Percentiles rank a stretch among this genome's conserved stretches.
These are phyloP conservation scores for Umbelopsis isabellina DNA, from an alignment of 192 early-diverging fungal genomes.

Conservation along the genomic window DNA sequence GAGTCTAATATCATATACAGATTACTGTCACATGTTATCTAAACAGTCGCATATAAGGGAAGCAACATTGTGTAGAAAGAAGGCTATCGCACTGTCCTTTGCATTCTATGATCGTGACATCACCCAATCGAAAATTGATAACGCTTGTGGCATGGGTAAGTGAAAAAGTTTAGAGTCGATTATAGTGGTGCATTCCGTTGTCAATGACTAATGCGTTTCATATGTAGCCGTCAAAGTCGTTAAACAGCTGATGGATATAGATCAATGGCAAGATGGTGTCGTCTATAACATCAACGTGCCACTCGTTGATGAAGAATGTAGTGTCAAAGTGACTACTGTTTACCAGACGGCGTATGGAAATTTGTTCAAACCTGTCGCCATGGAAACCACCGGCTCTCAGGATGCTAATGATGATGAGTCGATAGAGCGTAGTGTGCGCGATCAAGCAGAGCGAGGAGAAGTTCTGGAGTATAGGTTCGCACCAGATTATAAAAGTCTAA, in stretches of 20 bases:
- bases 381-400: not conserved
- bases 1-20: not conserved
- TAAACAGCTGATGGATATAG: conserved; percentile 17
- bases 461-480: conserved; percentile 21
- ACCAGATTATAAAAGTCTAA: conserved; percentile 29
- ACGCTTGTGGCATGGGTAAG: conserved; percentile 38
- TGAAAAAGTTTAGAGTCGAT: not conserved
- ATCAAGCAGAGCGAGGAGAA: conserved; percentile 15
- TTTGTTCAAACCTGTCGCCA: conserved; percentile 23
- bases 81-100: conserved; percentile 45
- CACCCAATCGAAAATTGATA: not conserved
- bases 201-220: not conserved
- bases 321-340: conserved; percentile 31
- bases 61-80: conserved; percentile 40
- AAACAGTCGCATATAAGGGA: conserved; percentile 22
- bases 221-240: conserved; percentile 33
- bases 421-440: conserved; percentile 16
- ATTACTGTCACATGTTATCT: not conserved
- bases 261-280: conserved; percentile 35
- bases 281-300: conserved; percentile 52
- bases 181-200: not conserved
- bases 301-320: conserved; percentile 32
- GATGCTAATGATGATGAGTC: conserved; percentile 5
- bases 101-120: conserved; percentile 33
- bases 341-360: conserved; percentile 26